Evolutionary conservation across 2,329 filamentous ascomycete genomes (phyloP), one percentile per base, ranked within the genome.

Genomic region (Beauveria australis): DNA sequence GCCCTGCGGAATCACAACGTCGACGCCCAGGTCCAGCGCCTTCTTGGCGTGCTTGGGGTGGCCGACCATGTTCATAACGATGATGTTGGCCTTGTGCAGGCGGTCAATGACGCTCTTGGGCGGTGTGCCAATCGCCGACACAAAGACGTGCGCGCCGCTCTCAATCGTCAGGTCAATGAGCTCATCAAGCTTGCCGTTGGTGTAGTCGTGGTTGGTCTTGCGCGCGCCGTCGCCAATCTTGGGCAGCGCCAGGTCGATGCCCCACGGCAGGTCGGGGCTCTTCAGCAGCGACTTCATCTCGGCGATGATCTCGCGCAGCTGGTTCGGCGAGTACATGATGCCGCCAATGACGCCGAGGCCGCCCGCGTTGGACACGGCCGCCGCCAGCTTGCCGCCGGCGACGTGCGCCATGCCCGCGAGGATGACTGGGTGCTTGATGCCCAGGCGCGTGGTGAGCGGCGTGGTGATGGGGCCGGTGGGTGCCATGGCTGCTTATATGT

Each of bases 31-130:
- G 54, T 91, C 85, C 4, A 97, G 78, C 2, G 92, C 92, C 77
- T 97, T 97, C 72, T 88, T 83, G 1, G 92, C 92, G 73, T 97
- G 93, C 72, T 89, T 91, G 2, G 93, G 92, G 68, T 92, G 89
- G 0, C 93, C 93, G 22, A 97, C 92, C 92, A 97, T 97, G 73
- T 97, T 97, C 92, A 97, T 97, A 41, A 97, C 81, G 62, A 95
- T 71, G 46, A 97, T 89, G 0, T 89, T 89, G 0, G 89, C 88
- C 9, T 81, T 80, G 70, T 97, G 93, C 49, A 97, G 79, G 51
- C 85, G 78, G 66, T 90, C 85, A 61, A 97, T 88, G 5, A 92
- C 84, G 61, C 78, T 74, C 51, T 78, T 77, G 0, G 92, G 91
- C 18, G 93, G 93, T 24, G 97, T 88, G 9, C 93, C 93, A 0